Evolutionary conservation across 805 yeast species (phyloP), one percentile per base, ranked within the genome.

Genomic region (Kuraishia ogatae): DNA sequence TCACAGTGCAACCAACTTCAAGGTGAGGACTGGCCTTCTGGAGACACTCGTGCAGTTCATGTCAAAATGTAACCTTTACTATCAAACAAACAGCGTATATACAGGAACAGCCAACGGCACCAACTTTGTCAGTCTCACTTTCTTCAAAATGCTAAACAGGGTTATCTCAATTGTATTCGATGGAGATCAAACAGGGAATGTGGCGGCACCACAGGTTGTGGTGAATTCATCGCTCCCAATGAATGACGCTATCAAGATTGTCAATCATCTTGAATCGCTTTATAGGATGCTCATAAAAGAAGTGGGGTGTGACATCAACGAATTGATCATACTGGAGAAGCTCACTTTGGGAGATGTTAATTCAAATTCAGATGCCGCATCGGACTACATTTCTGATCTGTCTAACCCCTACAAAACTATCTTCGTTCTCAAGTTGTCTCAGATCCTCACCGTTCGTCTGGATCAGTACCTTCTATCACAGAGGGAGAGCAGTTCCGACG

Each of bases 241-340:
- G 50, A 57, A 59, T 51, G 60, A 55, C 39, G 68, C 68, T 1
- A 53, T 60, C 1, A 56, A 59, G 19, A 55, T 61, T 2, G 55
- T 66, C 23, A 63, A 60, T 51, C 71, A 69, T 28, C 51, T 71
- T n/a, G 65, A 65, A 10, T 50, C 60, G 10, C 54, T 70, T n/a
- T 70, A 66, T 54, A 47, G 55, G 17, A 66, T 66, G 24, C 52
- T 69, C 21, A 56, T 68, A 19, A 59, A 59, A 19, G 71, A 70
- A 53, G 55, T 69, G 1, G 72, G 64, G 46, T 66, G 70, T 26
- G 74, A 71, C 53, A 58, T 62, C 48, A 70, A 71, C 48, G 64
- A 66, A 54, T 58, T 70, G 50, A 70, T 70, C 39, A 52, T 52
- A 17, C 24, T 52, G 24, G 20, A 35, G n/a, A 52, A 24, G 19